Conservation (phyloP, 805 yeast species). For the Candida incommunis region DNA sequence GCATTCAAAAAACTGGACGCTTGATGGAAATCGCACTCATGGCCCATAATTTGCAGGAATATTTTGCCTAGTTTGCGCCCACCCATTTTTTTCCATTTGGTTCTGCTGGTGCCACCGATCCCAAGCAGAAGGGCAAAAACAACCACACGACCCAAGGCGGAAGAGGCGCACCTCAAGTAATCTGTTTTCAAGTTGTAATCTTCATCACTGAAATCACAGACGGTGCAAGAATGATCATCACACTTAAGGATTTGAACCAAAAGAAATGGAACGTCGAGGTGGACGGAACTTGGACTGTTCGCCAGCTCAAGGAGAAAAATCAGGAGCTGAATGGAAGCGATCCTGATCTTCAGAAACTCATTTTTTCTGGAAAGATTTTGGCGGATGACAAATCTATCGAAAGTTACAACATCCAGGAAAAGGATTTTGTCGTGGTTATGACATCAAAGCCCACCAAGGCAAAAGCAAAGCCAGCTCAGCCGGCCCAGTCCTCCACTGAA, state of each 20-base stretch:
- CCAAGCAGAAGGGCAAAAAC: no score
- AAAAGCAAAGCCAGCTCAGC: constrained; percentile 7
- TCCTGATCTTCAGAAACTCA: constrained; percentile 66
- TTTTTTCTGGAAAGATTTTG: constrained; percentile 83
- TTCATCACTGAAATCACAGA: no score
- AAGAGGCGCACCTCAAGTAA: no score
- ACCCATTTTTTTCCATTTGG: no score
- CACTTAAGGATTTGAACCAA: constrained; percentile 86
- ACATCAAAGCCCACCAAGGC: constrained; percentile 30
- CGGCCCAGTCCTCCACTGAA: constrained; percentile 11
- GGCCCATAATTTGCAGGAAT: no score
- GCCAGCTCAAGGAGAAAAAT: constrained; percentile 58
- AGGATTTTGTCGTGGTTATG: constrained; percentile 89
- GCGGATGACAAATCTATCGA: constrained; percentile 68
- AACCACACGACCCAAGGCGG: no score
- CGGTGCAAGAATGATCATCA: constrained; percentile 43
- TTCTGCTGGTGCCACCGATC: no score
- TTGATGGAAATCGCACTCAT: no score
- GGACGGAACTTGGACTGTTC: constrained; percentile 52
- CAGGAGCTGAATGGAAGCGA: constrained; percentile 58
- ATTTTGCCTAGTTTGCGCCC: no score
- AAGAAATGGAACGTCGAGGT: constrained; percentile 71
- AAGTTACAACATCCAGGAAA: constrained; percentile 62
- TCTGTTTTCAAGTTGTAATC: no score
- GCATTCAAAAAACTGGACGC: no score